A percentile compares a stretch with the other conserved stretches of the same genome.
Conservation (phyloP, 495 filamentous ascomycete species). For the Cercophora sp. region DNA sequence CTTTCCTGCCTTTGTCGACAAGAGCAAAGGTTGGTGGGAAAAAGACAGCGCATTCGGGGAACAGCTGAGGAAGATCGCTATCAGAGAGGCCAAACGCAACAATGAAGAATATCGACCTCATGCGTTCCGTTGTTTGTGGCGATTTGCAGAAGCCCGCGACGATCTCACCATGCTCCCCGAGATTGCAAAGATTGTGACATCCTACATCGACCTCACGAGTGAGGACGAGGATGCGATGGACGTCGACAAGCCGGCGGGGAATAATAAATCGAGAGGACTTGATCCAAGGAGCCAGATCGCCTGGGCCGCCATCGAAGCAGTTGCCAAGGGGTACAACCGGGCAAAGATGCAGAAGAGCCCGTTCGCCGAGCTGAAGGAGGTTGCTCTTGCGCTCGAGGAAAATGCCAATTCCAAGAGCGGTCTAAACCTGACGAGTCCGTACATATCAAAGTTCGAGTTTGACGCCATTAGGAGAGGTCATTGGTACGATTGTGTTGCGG, state of each 20-base stretch:
- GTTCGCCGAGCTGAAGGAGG: conserved; percentile 25
- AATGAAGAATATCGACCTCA: conserved; percentile 76
- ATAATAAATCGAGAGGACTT: conserved; percentile 23
- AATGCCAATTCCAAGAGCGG: conserved; percentile 5
- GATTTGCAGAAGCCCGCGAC: conserved; percentile 58
- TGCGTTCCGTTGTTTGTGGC: conserved; percentile 68
- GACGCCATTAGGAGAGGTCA: conserved; percentile 25
- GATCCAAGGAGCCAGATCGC: conserved; percentile 32
- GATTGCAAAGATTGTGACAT: conserved; percentile 58
- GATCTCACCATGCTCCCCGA: conserved; percentile 66
- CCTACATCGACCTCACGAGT: conserved; percentile 54
- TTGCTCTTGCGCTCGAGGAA: conserved; percentile 25
- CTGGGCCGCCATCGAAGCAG: conserved; percentile 39
- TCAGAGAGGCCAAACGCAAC: conserved; percentile 86
- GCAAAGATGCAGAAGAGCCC: conserved; percentile 30
- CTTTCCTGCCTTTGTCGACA: conserved; percentile 71
- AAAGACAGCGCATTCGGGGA: conserved; percentile 42
- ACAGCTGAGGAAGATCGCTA: conserved; percentile 56
- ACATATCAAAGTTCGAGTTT: conserved; percentile 22
- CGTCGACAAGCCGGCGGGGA: conserved; percentile 24
- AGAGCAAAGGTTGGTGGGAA: conserved; percentile 56
- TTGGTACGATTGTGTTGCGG: conserved; percentile 33
- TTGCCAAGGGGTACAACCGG: conserved; percentile 41
- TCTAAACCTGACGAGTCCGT: conserved; percentile 18
- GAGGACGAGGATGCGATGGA: conserved; percentile 66